These are phyloP conservation scores for Fusarium pseudograminearum DNA, from an alignment of 2,329 filamentous ascomycete species.

Conservation along the genomic window DNA sequence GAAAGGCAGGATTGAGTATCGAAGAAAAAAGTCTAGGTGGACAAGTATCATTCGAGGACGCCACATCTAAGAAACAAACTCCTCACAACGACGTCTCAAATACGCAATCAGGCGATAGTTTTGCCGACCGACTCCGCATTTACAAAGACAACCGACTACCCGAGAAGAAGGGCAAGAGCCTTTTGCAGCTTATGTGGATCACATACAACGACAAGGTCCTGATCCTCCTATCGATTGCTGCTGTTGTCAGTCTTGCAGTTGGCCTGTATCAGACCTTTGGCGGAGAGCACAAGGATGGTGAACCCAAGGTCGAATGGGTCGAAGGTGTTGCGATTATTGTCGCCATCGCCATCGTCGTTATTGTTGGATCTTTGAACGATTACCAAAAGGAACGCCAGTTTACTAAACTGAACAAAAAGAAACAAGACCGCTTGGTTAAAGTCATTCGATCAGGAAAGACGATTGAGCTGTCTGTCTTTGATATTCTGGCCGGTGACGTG, in stretches of 20 bases:
- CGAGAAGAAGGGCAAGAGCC: conserved; percentile 78
- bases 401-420: conserved; percentile 82
- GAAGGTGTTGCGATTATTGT: conserved; percentile 85
- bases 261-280: conserved; percentile 82
- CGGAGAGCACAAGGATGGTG: conserved; percentile 60
- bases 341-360: conserved; percentile 81
- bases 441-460: conserved; percentile 78
- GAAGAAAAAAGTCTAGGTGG: conserved; percentile 79
- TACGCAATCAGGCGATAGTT: conserved; percentile 49
- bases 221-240: conserved; percentile 77
- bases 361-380: conserved; percentile 82
- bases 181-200: conserved; percentile 82
- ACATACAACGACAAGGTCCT: conserved; percentile 87
- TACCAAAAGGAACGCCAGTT: conserved; percentile 86
- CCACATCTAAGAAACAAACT: conserved; percentile 56
- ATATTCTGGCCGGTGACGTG: conserved; percentile 77
- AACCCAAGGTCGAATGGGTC: conserved; percentile 78
- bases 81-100: conserved; percentile 43
- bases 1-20: conserved; percentile 77
- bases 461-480: conserved; percentile 75
- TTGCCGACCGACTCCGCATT: conserved; percentile 75
- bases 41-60: conserved; percentile 78
- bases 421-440: conserved; percentile 80
- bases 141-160: conserved; percentile 80
- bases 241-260: conserved; percentile 77